Conservation (phyloP, 106 monocot genomes). For the Ottelia alismoides region DNA sequence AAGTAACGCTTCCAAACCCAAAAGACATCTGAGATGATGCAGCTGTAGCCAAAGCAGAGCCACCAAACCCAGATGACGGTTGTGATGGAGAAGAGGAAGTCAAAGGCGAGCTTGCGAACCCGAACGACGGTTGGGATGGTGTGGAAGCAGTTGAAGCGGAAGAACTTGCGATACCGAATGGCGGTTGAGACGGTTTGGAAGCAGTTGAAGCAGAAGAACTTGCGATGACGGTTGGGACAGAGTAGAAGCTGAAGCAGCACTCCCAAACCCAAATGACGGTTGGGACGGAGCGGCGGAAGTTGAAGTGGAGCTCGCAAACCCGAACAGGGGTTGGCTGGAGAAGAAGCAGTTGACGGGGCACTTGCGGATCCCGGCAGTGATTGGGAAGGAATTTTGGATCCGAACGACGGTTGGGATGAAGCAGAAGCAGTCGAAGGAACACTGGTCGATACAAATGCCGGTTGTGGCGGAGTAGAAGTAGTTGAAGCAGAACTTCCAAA, state of each 20-base stretch:
- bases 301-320: not conserved
- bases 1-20: not conserved
- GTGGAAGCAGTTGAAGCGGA: constrained; percentile 2
- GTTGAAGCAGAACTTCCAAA: not conserved
- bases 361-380: too few species aligned
- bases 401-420: constrained; percentile 2
- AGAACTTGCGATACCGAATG: not conserved
- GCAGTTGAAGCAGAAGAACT: not conserved
- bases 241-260: not conserved
- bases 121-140: not conserved
- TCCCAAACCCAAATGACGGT: not conserved
- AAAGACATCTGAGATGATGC: constrained; percentile 1
- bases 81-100: not conserved
- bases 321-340: not conserved
- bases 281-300: not conserved
- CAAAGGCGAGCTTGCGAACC: not conserved
- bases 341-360: not conserved
- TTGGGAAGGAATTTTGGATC: constrained; percentile 1
- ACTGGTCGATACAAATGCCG: constrained; percentile 1
- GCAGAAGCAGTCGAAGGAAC: not conserved
- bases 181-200: not conserved
- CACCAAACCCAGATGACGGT: not conserved
- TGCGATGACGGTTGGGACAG: not conserved
- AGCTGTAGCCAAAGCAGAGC: not conserved
- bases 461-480: not conserved